phyloP scores from a whole-genome alignment of 176 grass and related monocot species.

The Rhynchospora tenuis region DNA sequence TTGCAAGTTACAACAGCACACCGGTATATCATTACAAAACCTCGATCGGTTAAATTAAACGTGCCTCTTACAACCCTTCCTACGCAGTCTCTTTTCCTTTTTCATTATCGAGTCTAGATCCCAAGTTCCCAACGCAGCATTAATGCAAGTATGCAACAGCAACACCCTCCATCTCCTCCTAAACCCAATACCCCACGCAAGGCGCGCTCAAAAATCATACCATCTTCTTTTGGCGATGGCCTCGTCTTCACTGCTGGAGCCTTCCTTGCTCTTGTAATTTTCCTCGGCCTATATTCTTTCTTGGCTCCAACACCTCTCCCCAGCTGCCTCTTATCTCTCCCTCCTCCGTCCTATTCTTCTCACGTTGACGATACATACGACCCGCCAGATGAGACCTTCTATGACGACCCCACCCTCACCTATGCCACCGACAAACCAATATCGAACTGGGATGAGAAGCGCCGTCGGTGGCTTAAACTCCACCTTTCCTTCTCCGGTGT shows the following conservation, averaged over 20 bases:
- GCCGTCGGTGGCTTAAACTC: conserved; percentile 44
- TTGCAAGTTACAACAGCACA: too few relatives aligned
- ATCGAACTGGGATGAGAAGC: conserved; percentile 69
- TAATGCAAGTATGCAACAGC: not conserved
- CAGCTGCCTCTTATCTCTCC: conserved; percentile 1
- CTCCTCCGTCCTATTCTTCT: not conserved
- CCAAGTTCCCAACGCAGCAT: too few relatives aligned
- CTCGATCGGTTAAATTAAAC: too few relatives aligned
- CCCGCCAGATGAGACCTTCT: conserved; percentile 35
- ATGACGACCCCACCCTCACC: conserved; percentile 54
- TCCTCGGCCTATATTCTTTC: conserved; percentile 31
- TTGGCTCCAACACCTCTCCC: conserved; percentile 9
- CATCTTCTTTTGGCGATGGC: conserved; percentile 29
- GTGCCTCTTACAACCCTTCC: too few relatives aligned
- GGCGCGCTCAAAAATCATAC: conserved; percentile 5
- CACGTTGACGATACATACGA: not conserved
- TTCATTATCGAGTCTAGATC: too few relatives aligned
- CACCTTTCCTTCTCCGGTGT: conserved; percentile 23
- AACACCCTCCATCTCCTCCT: not conserved
- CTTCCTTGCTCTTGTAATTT: conserved; percentile 29
- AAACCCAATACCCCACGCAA: not conserved
- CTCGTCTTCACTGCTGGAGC: conserved; percentile 52
- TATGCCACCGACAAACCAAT: conserved; percentile 56
- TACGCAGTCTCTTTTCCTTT: too few relatives aligned
- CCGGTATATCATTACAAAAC: too few relatives aligned